These are phyloP conservation scores for Colletotrichum sp. DNA, from an alignment of 2,329 filamentous ascomycete genomes.

Conservation along the genomic window DNA sequence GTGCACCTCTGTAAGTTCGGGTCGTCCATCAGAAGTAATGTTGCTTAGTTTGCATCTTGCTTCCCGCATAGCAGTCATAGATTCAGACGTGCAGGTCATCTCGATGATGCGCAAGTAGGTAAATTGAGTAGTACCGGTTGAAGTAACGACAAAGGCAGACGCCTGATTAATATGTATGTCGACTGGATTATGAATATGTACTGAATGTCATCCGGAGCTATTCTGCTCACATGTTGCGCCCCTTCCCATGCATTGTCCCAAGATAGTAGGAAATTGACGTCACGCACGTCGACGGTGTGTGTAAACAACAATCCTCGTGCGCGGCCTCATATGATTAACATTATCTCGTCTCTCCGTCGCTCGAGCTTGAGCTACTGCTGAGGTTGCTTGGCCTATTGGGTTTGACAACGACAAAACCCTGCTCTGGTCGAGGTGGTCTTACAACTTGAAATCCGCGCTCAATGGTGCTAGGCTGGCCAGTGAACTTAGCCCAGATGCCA, in stretches of 20 bases:
- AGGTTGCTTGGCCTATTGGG: neutral
- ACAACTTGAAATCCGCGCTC: constrained; percentile 4
- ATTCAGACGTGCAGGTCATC: neutral
- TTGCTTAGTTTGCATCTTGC: neutral
- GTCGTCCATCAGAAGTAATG: neutral
- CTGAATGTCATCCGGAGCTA: neutral
- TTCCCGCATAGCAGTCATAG: neutral
- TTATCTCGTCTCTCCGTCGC: neutral
- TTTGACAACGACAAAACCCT: constrained; percentile 4
- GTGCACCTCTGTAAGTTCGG: neutral
- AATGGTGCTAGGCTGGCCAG: neutral
- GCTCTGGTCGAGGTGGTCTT: neutral
- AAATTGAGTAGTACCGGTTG: neutral
- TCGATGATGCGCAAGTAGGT: fast-evolving
- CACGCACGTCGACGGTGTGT: neutral
- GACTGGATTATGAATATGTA: neutral
- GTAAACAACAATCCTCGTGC: neutral
- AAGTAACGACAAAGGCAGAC: neutral
- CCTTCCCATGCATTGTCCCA: neutral
- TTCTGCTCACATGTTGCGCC: neutral
- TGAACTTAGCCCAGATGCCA: constrained; percentile 9
- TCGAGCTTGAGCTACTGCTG: neutral
- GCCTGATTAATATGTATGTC: neutral
- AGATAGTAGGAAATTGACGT: neutral
- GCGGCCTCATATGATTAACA: neutral